Conservation (phyloP, 768 basidiomycete genomes). For the Suillus subalutaceus region DNA sequence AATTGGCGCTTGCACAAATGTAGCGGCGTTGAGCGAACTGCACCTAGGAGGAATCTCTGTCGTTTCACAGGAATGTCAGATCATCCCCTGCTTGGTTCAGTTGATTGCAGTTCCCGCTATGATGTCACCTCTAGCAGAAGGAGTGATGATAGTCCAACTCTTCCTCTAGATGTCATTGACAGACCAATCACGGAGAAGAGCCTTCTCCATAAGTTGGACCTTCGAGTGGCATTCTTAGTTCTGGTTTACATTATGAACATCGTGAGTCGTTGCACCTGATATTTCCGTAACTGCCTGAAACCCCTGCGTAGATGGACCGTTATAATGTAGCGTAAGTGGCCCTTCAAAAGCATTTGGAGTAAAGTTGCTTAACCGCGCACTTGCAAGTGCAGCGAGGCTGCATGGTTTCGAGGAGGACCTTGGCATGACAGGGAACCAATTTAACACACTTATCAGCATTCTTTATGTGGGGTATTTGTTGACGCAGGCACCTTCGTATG, state of each 20-base stretch:
- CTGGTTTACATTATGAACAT: slow-evolving; percentile 51
- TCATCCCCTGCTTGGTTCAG: not conserved
- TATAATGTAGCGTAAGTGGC: slow-evolving; percentile 60
- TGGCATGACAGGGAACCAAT: not conserved
- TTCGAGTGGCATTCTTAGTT: slow-evolving; percentile 45
- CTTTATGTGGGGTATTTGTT: slow-evolving; percentile 71
- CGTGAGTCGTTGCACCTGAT: slow-evolving; percentile 28
- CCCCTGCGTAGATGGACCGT: slow-evolving; percentile 55
- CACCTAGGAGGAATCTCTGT: not conserved
- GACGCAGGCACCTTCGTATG: slow-evolving; percentile 76
- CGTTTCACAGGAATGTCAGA: not conserved
- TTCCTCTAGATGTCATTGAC: slow-evolving; percentile 11
- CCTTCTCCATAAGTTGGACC: slow-evolving; percentile 46
- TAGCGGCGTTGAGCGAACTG: not conserved
- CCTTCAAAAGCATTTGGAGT: slow-evolving; percentile 40
- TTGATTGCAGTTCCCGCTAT: not conserved
- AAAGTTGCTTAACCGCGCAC: not conserved
- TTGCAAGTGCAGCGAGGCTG: not conserved
- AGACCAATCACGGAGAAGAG: slow-evolving; percentile 46
- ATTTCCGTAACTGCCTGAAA: slow-evolving; percentile 1
- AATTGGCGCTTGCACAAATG: too few species aligned
- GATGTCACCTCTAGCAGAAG: not conserved
- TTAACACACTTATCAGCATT: slow-evolving; percentile 47
- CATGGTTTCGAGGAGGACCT: not conserved
- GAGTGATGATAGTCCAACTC: not conserved